Evolutionary conservation across 805 yeast species (phyloP).

Genomic region (Saturnispora bothae): DNA sequence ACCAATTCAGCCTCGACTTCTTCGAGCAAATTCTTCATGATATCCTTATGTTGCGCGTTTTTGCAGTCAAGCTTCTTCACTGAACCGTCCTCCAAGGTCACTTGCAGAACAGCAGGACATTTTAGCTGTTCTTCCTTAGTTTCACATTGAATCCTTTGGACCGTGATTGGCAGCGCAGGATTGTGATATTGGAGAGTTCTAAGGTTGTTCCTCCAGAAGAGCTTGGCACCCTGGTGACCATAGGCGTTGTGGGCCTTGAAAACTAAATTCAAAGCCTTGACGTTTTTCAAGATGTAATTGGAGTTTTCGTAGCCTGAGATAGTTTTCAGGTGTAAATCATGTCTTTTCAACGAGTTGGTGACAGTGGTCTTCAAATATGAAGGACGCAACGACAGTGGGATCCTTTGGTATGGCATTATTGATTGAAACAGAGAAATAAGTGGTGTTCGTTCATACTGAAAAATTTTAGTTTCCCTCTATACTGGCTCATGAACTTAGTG

Average conservation of each 20-base stretch:
- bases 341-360: conserved; percentile 34
- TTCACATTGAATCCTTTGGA: conserved; percentile 40
- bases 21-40: conserved; percentile 45
- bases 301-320: conserved; percentile 40
- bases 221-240: conserved; percentile 59
- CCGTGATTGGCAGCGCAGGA: conserved; percentile 54
- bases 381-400: conserved; percentile 19
- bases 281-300: conserved; percentile 26
- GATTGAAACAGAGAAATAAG: too few species aligned
- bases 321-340: conserved; percentile 38
- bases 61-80: conserved; percentile 42
- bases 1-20: conserved; percentile 43
- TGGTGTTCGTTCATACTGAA: too few species aligned
- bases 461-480: too few species aligned
- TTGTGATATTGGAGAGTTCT: conserved; percentile 79
- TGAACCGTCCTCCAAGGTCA: conserved; percentile 31
- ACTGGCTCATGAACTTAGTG: too few species aligned
- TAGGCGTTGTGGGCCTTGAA: conserved; percentile 35
- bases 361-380: conserved; percentile 28
- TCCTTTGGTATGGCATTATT: conserved; percentile 16
- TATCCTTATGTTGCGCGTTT: conserved; percentile 36
- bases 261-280: conserved; percentile 38
- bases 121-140: conserved; percentile 32
- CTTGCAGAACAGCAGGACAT: conserved; percentile 37
- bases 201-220: conserved; percentile 64